A percentile compares a stretch with the other conserved stretches of the same genome.
Conservation (phyloP, 306 rosid genomes). For the Rosa rugosa region DNA sequence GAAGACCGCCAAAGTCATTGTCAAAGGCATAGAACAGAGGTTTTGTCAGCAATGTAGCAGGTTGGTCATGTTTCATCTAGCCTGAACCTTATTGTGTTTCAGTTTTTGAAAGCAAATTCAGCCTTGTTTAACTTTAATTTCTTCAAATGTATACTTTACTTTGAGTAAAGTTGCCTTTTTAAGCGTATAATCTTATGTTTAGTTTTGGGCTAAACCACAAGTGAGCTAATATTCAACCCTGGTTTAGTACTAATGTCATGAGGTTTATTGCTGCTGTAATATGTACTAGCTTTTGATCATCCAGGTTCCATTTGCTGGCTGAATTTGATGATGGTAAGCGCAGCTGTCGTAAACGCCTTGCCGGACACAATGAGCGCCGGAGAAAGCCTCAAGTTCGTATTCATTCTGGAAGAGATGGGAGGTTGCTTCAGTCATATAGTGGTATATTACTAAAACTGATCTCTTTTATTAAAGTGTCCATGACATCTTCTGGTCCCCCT, state of each 20-base stretch:
- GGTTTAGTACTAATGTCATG: constrained; percentile 7
- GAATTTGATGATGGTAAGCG: constrained; percentile 96
- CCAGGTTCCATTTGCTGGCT: constrained; percentile 86
- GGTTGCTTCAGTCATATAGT: constrained; percentile 64
- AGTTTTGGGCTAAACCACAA: not conserved
- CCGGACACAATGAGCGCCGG: constrained; percentile 88
- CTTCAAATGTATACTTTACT: not conserved
- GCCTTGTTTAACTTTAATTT: not conserved
- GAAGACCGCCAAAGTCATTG: constrained; percentile 75
- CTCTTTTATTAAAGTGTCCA: not conserved
- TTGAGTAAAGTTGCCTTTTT: not conserved
- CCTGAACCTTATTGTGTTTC: constrained; percentile 18
- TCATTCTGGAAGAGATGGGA: constrained; percentile 52
- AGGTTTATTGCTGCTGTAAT: constrained; percentile 29
- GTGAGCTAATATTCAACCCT: constrained; percentile 2
- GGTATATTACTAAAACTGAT: constrained; percentile 42
- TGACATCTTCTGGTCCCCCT: not conserved
- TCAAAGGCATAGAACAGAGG: constrained; percentile 81
- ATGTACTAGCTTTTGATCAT: constrained; percentile 35
- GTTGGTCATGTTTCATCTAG: constrained; percentile 40
- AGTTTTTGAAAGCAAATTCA: constrained; percentile 1
- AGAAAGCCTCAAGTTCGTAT: constrained; percentile 73
- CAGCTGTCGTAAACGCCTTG: constrained; percentile 92
- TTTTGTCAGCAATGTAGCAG: constrained; percentile 98
- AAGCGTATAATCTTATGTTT: not conserved